phyloP scores from a whole-genome alignment of 805 yeast species.

The Brettanomyces sp. region DNA sequence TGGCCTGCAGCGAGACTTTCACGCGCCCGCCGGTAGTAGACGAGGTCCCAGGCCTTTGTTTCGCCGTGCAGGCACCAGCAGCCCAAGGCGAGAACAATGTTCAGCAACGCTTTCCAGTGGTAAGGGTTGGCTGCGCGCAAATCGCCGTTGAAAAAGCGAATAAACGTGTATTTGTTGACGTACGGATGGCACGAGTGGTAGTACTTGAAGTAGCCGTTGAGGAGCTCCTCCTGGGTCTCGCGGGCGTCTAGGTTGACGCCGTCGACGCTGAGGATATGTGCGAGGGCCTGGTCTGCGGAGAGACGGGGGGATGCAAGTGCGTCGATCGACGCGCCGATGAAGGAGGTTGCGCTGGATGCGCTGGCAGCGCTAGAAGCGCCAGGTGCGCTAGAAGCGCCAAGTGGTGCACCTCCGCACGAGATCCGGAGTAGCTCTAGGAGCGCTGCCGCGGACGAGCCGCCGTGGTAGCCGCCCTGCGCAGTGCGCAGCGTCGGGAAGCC shows the following conservation, averaged over 20 bases:
- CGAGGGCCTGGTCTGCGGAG: too few relatives aligned
- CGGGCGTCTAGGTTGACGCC: not conserved
- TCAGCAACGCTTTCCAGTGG: conserved; percentile 44
- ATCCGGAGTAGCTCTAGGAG: not conserved
- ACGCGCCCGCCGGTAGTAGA: conserved; percentile 48
- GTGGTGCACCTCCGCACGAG: too few relatives aligned
- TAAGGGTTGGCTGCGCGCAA: conserved; percentile 32
- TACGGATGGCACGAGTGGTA: conserved; percentile 59
- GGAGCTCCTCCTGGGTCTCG: not conserved
- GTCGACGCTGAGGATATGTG: not conserved
- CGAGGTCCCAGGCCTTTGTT: conserved; percentile 38
- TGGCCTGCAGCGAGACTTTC: conserved; percentile 26
- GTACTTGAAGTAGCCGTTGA: conserved; percentile 29
- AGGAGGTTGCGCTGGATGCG: not conserved
- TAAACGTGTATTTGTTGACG: conserved; percentile 43
- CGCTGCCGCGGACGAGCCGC: not conserved
- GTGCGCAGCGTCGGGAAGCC: not conserved
- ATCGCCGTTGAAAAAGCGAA: conserved; percentile 35
- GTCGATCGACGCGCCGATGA: not conserved
- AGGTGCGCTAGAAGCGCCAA: too few relatives aligned
- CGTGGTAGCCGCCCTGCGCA: not conserved
- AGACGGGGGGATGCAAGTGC: not conserved
- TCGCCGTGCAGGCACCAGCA: conserved; percentile 59
- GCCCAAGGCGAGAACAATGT: conserved; percentile 57
- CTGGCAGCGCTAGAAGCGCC: not conserved